Conservation (phyloP, 495 filamentous ascomycete species). For the Neurospora pannonica region DNA sequence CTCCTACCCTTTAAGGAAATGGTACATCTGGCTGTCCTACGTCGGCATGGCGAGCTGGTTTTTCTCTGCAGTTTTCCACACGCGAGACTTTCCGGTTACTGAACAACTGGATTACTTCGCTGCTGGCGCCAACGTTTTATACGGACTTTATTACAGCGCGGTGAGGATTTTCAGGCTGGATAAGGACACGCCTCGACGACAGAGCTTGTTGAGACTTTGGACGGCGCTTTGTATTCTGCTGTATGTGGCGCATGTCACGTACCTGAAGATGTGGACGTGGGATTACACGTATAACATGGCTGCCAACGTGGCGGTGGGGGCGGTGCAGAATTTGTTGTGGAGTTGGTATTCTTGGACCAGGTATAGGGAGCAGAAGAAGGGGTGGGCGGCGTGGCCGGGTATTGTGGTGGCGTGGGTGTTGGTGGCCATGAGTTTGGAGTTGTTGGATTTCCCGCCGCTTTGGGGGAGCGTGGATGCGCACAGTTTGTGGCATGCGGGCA, state of each 20-base stretch:
- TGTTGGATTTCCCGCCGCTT: slow-evolving; percentile 87
- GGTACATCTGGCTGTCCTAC: slow-evolving; percentile 74
- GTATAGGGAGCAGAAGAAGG: slow-evolving; percentile 55
- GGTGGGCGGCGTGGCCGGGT: slow-evolving; percentile 87
- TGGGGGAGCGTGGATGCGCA: slow-evolving; percentile 84
- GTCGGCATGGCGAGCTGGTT: slow-evolving; percentile 76
- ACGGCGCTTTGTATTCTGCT: slow-evolving; percentile 58
- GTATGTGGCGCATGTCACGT: slow-evolving; percentile 71
- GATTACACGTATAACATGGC: slow-evolving; percentile 97
- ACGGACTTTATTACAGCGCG: slow-evolving; percentile 76
- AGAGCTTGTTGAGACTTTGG: slow-evolving; percentile 60
- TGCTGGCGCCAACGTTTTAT: slow-evolving; percentile 83
- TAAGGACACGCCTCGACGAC: slow-evolving; percentile 43
- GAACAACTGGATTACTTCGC: slow-evolving; percentile 96
- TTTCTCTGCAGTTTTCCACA: slow-evolving; percentile 85
- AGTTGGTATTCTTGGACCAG: slow-evolving; percentile 67
- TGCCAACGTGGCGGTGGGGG: slow-evolving; percentile 77
- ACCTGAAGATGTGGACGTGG: slow-evolving; percentile 78
- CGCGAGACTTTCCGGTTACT: slow-evolving; percentile 71
- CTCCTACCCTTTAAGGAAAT: slow-evolving; percentile 64
- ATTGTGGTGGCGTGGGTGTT: slow-evolving; percentile 89
- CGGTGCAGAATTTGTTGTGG: slow-evolving; percentile 79
- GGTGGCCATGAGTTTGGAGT: slow-evolving; percentile 86
- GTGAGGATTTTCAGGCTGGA: slow-evolving; percentile 80
- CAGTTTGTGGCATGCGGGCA: slow-evolving; percentile 91